Percentiles rank a stretch among this genome's conserved stretches.
phyloP scores from a whole-genome alignment of 345 rosid genomes.

The Eutrema japonicum region DNA sequence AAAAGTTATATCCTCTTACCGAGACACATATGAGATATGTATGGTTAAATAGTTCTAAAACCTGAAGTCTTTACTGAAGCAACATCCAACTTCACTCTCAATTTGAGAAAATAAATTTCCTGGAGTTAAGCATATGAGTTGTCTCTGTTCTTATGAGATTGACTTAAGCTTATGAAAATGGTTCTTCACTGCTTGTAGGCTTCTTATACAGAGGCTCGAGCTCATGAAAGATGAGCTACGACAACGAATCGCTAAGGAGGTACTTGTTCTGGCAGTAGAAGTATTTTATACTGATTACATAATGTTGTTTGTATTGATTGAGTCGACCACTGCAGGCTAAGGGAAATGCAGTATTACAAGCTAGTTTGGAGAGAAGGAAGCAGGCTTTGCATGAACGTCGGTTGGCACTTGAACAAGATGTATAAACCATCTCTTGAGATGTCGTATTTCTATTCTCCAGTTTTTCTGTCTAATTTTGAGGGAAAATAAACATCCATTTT shows the following conservation, averaged over 20 bases:
- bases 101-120: background rate
- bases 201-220: conserved; percentile 97
- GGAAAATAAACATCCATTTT: background rate
- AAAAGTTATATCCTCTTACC: background rate
- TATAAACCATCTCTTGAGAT: conserved; percentile 43
- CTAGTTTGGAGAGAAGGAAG: conserved; percentile 98
- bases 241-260: conserved; percentile 98
- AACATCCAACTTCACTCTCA: conserved; percentile 3
- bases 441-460: conserved; percentile 12
- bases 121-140: background rate
- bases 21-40: conserved; percentile 7
- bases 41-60: conserved; percentile 4
- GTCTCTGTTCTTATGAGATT: background rate
- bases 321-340: conserved; percentile 60
- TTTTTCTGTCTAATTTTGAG: background rate
- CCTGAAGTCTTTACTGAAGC: conserved; percentile 16
- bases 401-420: conserved; percentile 99
- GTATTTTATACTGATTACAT: conserved; percentile 15
- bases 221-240: conserved; percentile 88
- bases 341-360: conserved; percentile 97
- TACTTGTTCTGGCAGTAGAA: conserved; percentile 40
- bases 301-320: conserved; percentile 41
- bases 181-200: conserved; percentile 54
- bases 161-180: conserved; percentile 17
- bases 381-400: conserved; percentile 99